Percentiles rank a stretch among this genome's conserved stretches.
These are phyloP conservation scores for Musa balbisiana DNA, from an alignment of 202 grass and related monocot species.

Conservation along the genomic window DNA sequence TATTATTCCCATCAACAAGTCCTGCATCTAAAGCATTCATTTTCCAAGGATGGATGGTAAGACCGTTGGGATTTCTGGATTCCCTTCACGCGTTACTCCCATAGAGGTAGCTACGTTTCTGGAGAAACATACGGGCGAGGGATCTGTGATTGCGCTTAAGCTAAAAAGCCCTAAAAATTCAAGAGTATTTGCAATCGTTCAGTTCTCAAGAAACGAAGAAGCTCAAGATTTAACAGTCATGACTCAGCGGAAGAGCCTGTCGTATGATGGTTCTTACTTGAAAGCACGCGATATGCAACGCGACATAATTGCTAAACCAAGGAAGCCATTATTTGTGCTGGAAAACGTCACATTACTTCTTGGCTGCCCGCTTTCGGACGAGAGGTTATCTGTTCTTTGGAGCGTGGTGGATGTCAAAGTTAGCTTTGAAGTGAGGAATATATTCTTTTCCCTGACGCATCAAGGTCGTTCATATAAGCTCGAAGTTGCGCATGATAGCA, in stretches of 20 bases:
- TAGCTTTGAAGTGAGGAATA: slow-evolving; percentile 69
- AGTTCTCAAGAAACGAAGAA: slow-evolving; percentile 45
- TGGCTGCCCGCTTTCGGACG: slow-evolving; percentile 55
- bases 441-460: slow-evolving; percentile 38
- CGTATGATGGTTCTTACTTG: slow-evolving; percentile 27
- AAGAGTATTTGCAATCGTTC: slow-evolving; percentile 56
- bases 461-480: slow-evolving; percentile 36
- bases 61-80: slow-evolving; percentile 51
- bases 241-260: slow-evolving; percentile 13
- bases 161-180: slow-evolving; percentile 56
- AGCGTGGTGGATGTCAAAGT: slow-evolving; percentile 27
- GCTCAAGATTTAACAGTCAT: slow-evolving; percentile 33
- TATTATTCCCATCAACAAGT: background rate
- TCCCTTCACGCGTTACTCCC: slow-evolving; percentile 34
- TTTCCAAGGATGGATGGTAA: slow-evolving; percentile 37
- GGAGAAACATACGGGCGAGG: slow-evolving; percentile 36
- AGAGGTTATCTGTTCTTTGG: slow-evolving; percentile 47
- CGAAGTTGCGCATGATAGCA: slow-evolving; percentile 78
- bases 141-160: slow-evolving; percentile 53
- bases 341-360: slow-evolving; percentile 38
- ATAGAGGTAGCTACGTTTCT: slow-evolving; percentile 35
- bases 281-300: slow-evolving; percentile 28
- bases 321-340: slow-evolving; percentile 41
- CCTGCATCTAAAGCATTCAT: background rate
- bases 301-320: slow-evolving; percentile 66